These are phyloP conservation scores for Ilyonectria mors-panacis DNA, from an alignment of 2,329 filamentous ascomycete genomes.

Conservation along the genomic window DNA sequence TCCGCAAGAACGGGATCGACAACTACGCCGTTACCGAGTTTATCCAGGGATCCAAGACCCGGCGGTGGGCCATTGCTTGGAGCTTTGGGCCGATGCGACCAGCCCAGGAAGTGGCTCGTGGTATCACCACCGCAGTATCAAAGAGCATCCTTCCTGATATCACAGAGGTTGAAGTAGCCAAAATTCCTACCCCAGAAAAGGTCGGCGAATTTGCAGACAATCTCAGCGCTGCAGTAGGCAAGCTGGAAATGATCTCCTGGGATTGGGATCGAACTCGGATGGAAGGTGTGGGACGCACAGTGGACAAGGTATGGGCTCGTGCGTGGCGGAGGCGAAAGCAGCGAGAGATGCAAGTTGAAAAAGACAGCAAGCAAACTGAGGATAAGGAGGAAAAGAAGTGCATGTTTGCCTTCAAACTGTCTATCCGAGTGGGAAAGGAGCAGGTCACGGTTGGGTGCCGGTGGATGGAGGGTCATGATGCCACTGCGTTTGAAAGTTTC, in stretches of 20 bases:
- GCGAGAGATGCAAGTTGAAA: constrained; percentile 64
- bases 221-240: constrained; percentile 63
- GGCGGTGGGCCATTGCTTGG: constrained; percentile 92
- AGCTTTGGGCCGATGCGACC: constrained; percentile 81
- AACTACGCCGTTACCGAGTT: constrained; percentile 91
- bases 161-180: constrained; percentile 59
- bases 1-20: constrained; percentile 69
- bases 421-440: constrained; percentile 58
- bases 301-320: constrained; percentile 84
- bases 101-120: constrained; percentile 60
- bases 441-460: constrained; percentile 68
- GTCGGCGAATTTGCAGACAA: constrained; percentile 54
- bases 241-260: constrained; percentile 75
- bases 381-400: constrained; percentile 51
- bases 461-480: constrained; percentile 80
- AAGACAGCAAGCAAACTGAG: constrained; percentile 40
- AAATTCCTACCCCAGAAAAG: constrained; percentile 62
- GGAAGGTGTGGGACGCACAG: constrained; percentile 73
- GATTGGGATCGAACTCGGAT: constrained; percentile 69
- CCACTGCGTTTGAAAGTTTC: constrained; percentile 87
- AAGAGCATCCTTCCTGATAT: constrained; percentile 61
- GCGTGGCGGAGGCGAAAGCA: constrained; percentile 76
- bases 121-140: constrained; percentile 56
- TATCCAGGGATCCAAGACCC: constrained; percentile 82
- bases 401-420: constrained; percentile 72